A percentile compares a stretch with the other conserved stretches of the same genome.
phyloP scores from a whole-genome alignment of 2,329 filamentous ascomycete species.

The Chrysoporthe austroafricana region DNA sequence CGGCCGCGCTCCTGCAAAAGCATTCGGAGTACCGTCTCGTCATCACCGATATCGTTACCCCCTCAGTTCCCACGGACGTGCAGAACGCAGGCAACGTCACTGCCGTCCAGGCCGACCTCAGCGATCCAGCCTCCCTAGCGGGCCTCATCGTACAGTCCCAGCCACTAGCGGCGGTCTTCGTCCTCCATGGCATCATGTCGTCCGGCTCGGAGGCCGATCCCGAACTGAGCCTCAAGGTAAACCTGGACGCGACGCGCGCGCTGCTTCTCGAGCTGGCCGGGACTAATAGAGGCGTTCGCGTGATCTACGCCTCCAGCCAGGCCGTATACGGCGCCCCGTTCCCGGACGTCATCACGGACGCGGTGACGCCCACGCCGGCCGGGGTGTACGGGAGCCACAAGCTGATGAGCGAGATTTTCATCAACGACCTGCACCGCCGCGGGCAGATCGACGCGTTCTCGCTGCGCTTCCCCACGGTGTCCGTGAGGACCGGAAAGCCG shows the following conservation, averaged over 20 bases:
- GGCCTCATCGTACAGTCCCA: constrained; percentile 23
- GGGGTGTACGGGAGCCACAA: constrained; percentile 65
- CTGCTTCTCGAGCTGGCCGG: constrained; percentile 26
- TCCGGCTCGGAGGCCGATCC: constrained; percentile 63
- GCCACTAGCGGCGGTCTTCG: constrained; percentile 46
- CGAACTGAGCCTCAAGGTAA: constrained; percentile 38
- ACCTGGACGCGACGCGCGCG: constrained; percentile 26
- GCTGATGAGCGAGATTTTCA: constrained; percentile 61
- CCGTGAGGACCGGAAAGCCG: constrained; percentile 62
- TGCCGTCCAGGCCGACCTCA: constrained; percentile 27
- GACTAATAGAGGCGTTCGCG: constrained; percentile 26
- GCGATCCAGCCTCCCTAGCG: constrained; percentile 24
- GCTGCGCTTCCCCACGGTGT: constrained; percentile 48
- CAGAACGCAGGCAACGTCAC: constrained; percentile 5
- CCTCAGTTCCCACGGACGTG: constrained; percentile 5
- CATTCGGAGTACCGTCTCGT: constrained; percentile 47
- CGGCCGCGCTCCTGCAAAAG: constrained; percentile 55
- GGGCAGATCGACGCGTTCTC: constrained; percentile 59
- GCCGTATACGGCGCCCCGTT: constrained; percentile 58
- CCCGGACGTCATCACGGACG: constrained; percentile 33
- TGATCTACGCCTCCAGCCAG: constrained; percentile 48
- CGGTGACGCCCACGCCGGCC: constrained; percentile 58
- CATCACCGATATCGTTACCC: constrained; percentile 51
- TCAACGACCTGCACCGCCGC: constrained; percentile 56
- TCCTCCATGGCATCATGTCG: constrained; percentile 69